These are phyloP conservation scores for Phoma sp. DNA, from an alignment of 2,329 filamentous ascomycete genomes.

Conservation along the genomic window DNA sequence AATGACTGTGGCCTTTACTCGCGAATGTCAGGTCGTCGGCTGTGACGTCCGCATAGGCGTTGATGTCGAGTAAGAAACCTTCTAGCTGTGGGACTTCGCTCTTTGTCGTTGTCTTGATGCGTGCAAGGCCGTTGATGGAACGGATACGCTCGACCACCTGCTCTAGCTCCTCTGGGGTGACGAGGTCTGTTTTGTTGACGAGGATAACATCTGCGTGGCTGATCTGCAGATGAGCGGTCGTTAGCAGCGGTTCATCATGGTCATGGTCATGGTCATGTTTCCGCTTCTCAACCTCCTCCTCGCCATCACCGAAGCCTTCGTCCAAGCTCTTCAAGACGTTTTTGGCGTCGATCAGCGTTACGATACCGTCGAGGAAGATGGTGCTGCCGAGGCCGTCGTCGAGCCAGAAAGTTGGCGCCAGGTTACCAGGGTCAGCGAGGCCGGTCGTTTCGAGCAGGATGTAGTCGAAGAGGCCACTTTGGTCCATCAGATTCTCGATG, in stretches of 20 bases:
- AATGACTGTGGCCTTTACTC: conserved; percentile 83
- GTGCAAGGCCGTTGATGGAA: conserved; percentile 90
- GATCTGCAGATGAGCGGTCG: conserved; percentile 94
- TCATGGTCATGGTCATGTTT: conserved; percentile 64
- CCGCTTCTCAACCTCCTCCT: conserved; percentile 50
- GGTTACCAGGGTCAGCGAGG: conserved; percentile 91
- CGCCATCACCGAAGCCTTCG: conserved; percentile 59
- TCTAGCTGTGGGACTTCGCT: conserved; percentile 83
- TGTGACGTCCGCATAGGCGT: conserved; percentile 87
- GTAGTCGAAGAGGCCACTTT: conserved; percentile 93
- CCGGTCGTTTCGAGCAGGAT: conserved; percentile 97
- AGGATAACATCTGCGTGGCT: conserved; percentile 96
- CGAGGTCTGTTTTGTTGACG: conserved; percentile 91
- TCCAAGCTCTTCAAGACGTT: conserved; percentile 86
- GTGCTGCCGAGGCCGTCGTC: conserved; percentile 94
- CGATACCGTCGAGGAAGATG: conserved; percentile 96
- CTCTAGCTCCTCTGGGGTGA: conserved; percentile 73
- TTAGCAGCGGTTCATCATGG: conserved; percentile 74
- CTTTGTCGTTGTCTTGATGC: conserved; percentile 80
- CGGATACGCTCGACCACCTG: conserved; percentile 73
- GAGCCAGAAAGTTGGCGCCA: conserved; percentile 96
- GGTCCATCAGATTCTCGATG: conserved; percentile 94
- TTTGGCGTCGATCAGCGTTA: conserved; percentile 93
- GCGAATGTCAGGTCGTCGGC: conserved; percentile 69
- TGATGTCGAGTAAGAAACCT: conserved; percentile 85